Base-by-base conservation (phyloP, 345 rosid species). In the Euphorbia tirucalli region DNA sequence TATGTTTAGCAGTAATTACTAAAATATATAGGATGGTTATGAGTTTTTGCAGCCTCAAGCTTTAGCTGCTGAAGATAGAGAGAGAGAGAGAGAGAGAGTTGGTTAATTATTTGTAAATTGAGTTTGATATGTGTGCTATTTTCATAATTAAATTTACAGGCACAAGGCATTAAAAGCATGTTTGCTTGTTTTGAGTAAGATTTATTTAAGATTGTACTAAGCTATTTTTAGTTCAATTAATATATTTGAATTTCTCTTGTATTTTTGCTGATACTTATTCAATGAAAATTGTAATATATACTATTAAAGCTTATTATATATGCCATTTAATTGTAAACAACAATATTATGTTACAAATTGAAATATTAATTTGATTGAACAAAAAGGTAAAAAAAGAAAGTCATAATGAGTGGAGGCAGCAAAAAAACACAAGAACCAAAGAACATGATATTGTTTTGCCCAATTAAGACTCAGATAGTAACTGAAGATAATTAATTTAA, bases 41-140 rank as follows among this genome's bases (percentile, higher is more conserved):
- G 75, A 52, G 71, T 50, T 78, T 73, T 72, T 54, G 77, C 75
- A 65, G 67, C 52, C 68, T 64, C 21, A 22, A 44, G 69, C 3
- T n/a, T 25, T 65, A 6, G 14, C 35, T 24, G 55, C 55, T 65
- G n/a, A 39, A 37, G 13, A 44, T 10, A 64, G 21, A 13, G 21
- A 43, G 66, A 11, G 31, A 64, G 21, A 13, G 21, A 43, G 66
- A 11, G 31, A 41, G 28, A 35, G 39, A 7, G 7, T 35, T 35
- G 7, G 39, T 35, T 46, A 46, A 41, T 41, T 24, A 25, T 25
- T 65, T 46, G 56, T 65, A 44, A 65, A 46, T 30, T 44, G 13
- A 65, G 55, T 27, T 46, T 65, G 22, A 25, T 27, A 21, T 28
- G 27, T 28, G 27, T 43, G 11, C 11, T 65, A 24, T 65, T 62